Conservation (phyloP, 768 basidiomycete genomes). For the Tricholoma furcatifolium region DNA sequence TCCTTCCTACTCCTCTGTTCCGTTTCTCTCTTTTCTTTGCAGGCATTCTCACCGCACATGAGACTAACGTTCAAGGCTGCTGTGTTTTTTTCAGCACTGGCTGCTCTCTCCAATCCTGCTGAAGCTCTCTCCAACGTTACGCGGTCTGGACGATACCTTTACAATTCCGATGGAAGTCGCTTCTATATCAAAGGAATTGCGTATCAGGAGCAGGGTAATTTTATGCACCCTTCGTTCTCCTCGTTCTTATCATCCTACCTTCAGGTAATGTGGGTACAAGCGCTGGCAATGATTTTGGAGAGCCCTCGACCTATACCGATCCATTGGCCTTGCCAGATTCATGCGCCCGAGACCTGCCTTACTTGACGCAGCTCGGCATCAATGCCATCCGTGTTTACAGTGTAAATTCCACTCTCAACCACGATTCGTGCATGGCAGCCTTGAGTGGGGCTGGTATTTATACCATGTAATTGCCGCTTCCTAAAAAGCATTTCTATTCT, state of each 20-base stretch:
- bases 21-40: constrained; percentile 1
- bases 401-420: constrained; percentile 79
- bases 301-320: constrained; percentile 77
- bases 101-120: constrained; percentile 44
- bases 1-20: background rate
- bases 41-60: constrained; percentile 18
- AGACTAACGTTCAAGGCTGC: constrained; percentile 25
- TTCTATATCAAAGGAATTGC: constrained; percentile 91
- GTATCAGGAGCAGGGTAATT: constrained; percentile 77
- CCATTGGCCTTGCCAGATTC: constrained; percentile 66
- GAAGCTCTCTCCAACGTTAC: constrained; percentile 69
- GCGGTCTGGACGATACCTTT: constrained; percentile 78
- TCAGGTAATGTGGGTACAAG: constrained; percentile 42
- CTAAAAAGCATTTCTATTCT: constrained; percentile 7
- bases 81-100: constrained; percentile 36
- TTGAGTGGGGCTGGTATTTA: constrained; percentile 84
- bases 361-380: constrained; percentile 73
- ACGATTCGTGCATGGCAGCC: constrained; percentile 82
- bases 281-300: constrained; percentile 60
- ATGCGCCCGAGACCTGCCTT: constrained; percentile 80
- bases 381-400: constrained; percentile 87
- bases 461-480: constrained; percentile 63
- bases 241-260: background rate
- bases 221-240: background rate
- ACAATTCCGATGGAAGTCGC: constrained; percentile 66